Conservation (phyloP, 2,329 filamentous ascomycete species). For the Penicillium sp. region DNA sequence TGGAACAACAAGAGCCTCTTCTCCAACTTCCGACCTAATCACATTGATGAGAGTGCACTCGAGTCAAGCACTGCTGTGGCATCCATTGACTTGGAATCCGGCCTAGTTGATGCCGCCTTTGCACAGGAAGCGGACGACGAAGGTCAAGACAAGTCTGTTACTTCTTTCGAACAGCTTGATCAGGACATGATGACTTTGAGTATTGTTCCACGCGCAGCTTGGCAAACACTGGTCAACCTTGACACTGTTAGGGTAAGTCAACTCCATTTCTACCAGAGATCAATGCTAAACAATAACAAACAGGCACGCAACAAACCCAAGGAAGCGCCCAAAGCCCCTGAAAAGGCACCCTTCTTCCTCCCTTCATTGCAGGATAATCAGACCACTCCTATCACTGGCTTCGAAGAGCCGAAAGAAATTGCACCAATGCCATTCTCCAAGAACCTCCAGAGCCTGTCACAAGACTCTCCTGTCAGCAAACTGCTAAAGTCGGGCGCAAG, state of each 20-base stretch:
- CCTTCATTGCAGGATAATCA: constrained; percentile 44
- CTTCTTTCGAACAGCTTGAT: constrained; percentile 70
- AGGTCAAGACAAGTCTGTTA: constrained; percentile 48
- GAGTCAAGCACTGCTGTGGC: constrained; percentile 65
- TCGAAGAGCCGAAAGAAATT: constrained; percentile 28
- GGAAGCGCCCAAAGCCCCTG: constrained; percentile 83
- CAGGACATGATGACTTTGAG: constrained; percentile 82
- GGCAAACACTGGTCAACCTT: constrained; percentile 91
- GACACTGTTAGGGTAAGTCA: constrained; percentile 67
- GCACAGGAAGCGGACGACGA: constrained; percentile 52
- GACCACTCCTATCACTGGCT: constrained; percentile 12
- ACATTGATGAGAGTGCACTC: constrained; percentile 75
- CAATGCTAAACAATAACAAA: constrained; percentile 3
- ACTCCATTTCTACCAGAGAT: neutral
- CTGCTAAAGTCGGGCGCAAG: constrained; percentile 45
- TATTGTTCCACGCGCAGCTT: constrained; percentile 81
- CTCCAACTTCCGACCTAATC: constrained; percentile 78
- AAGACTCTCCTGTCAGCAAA: constrained; percentile 43
- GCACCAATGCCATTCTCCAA: constrained; percentile 67
- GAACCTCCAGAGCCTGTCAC: constrained; percentile 36
- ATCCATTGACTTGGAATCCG: constrained; percentile 76
- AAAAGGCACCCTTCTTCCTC: constrained; percentile 94
- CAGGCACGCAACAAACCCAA: constrained; percentile 89
- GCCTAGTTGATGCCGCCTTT: constrained; percentile 72
- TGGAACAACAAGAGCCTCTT: constrained; percentile 96